Evolutionary conservation across 148 eudicot genomes (phyloP).

Genomic region (Arctostaphylos glauca): DNA sequence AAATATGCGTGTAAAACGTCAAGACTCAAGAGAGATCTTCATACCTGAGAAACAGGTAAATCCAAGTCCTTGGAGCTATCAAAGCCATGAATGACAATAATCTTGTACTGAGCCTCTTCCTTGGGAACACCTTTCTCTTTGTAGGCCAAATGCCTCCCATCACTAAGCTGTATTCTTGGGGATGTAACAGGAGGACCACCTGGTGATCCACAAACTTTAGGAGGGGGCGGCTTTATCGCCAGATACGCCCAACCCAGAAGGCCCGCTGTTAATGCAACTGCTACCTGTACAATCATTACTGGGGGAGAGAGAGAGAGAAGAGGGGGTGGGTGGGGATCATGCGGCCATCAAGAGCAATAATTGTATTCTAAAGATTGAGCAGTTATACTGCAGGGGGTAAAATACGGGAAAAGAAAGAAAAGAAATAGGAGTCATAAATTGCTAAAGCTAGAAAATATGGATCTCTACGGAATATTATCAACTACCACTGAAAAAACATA

Average conservation of each 20-base stretch:
- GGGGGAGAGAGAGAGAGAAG: not conserved
- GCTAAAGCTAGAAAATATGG: not conserved
- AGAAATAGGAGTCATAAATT: not conserved
- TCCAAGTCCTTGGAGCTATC: constrained; percentile 51
- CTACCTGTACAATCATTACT: constrained; percentile 47
- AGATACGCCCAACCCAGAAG: constrained; percentile 42
- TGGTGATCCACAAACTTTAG: constrained; percentile 57
- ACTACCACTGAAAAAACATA: not conserved
- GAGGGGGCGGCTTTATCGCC: constrained; percentile 49
- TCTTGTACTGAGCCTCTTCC: constrained; percentile 60
- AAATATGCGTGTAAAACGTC: not conserved
- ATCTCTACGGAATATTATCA: too few species aligned
- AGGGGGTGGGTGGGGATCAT: not conserved
- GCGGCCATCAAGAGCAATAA: not conserved
- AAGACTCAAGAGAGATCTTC: not conserved
- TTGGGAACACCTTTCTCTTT: constrained; percentile 57
- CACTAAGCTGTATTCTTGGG: constrained; percentile 56
- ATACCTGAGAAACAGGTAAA: constrained; percentile 56
- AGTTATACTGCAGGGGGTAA: not conserved
- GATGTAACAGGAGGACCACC: constrained; percentile 73
- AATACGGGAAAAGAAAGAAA: not conserved
- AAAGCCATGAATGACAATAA: constrained; percentile 61
- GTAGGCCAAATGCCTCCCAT: constrained; percentile 75
- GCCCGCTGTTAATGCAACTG: constrained; percentile 33
- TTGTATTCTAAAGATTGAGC: not conserved